Conservation (phyloP, 495 filamentous ascomycete species). For the Penicillium cosmopolitanum region DNA sequence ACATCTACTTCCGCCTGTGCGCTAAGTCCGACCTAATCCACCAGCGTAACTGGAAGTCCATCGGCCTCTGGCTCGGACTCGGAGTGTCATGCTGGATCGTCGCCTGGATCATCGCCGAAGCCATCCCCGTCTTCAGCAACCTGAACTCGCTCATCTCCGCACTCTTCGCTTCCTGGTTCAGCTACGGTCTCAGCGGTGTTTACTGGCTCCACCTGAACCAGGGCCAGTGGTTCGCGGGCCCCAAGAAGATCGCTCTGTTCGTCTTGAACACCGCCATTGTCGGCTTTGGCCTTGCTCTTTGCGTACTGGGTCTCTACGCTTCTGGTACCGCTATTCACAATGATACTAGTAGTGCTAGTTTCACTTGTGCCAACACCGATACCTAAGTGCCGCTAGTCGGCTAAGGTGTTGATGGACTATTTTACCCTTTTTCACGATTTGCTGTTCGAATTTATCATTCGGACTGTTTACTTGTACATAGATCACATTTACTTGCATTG, state of each 20-base stretch:
- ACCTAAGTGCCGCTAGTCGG: slow-evolving; percentile 13
- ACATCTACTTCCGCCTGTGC: slow-evolving; percentile 67
- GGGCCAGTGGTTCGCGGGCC: slow-evolving; percentile 35
- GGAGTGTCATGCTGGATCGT: slow-evolving; percentile 59
- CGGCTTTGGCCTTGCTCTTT: slow-evolving; percentile 31
- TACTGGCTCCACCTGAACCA: slow-evolving; percentile 50
- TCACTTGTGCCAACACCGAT: slow-evolving; percentile 38
- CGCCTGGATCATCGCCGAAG: slow-evolving; percentile 70
- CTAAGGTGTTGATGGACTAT: not conserved
- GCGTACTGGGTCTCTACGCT: slow-evolving; percentile 43
- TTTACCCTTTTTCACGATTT: slow-evolving; percentile 11
- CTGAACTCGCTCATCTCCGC: slow-evolving; percentile 55
- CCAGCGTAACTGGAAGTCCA: slow-evolving; percentile 50
- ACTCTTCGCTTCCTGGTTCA: slow-evolving; percentile 48
- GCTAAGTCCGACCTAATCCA: slow-evolving; percentile 56
- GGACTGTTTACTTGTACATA: slow-evolving; percentile 9
- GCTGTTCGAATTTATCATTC: slow-evolving; percentile 2
- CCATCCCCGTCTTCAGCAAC: slow-evolving; percentile 70
- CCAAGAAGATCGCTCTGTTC: slow-evolving; percentile 36
- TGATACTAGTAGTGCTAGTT: slow-evolving; percentile 33
- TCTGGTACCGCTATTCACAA: slow-evolving; percentile 48
- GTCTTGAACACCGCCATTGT: slow-evolving; percentile 34
- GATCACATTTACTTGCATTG: slow-evolving; percentile 15
- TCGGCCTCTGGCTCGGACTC: slow-evolving; percentile 58
- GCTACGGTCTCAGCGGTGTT: slow-evolving; percentile 44